These are phyloP conservation scores for Rhynchosporium secalis DNA, from an alignment of 2,329 filamentous ascomycete species.

Conservation along the genomic window DNA sequence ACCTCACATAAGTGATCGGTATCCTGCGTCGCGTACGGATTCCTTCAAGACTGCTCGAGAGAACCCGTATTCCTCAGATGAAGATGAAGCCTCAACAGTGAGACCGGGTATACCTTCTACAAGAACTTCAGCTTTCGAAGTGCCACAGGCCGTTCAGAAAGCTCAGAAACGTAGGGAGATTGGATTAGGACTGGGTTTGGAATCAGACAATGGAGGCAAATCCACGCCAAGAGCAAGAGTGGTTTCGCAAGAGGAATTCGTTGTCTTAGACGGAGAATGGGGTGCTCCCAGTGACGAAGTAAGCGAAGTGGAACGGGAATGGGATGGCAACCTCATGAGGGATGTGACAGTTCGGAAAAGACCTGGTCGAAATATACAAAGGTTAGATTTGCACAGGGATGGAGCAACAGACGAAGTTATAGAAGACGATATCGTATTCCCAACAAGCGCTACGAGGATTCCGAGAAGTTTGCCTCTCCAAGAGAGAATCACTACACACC, in stretches of 20 bases:
- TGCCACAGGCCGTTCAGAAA: slow-evolving; percentile 28
- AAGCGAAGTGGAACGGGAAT: slow-evolving; percentile 53
- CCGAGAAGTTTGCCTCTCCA: slow-evolving; percentile 35
- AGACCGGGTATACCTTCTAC: slow-evolving; percentile 38
- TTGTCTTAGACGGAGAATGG: slow-evolving; percentile 62
- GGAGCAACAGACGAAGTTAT: slow-evolving; percentile 45
- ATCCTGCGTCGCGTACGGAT: slow-evolving; percentile 49
- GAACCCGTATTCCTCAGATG: slow-evolving; percentile 61
- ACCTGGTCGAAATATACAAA: slow-evolving; percentile 25
- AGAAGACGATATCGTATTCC: slow-evolving; percentile 51
- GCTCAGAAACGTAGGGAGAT: slow-evolving; percentile 33
- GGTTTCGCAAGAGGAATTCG: slow-evolving; percentile 50
- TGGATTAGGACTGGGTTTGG: slow-evolving; percentile 42
- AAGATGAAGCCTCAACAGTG: slow-evolving; percentile 50
- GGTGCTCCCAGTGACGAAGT: slow-evolving; percentile 39
- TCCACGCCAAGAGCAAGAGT: slow-evolving; percentile 37
- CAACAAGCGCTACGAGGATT: slow-evolving; percentile 53
- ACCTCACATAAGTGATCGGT: slow-evolving; percentile 50
- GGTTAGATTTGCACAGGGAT: slow-evolving; percentile 26
- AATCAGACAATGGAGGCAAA: slow-evolving; percentile 42
- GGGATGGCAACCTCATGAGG: slow-evolving; percentile 55
- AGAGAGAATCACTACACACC: slow-evolving; percentile 34
- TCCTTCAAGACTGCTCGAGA: slow-evolving; percentile 74
- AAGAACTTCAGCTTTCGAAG: slow-evolving; percentile 29
- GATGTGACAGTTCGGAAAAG: slow-evolving; percentile 54